Percentiles rank a stretch among this genome's conserved stretches.
Evolutionary conservation across 2,329 filamentous ascomycete species (phyloP).

Genomic region (Apiospora rasikravindrae): DNA sequence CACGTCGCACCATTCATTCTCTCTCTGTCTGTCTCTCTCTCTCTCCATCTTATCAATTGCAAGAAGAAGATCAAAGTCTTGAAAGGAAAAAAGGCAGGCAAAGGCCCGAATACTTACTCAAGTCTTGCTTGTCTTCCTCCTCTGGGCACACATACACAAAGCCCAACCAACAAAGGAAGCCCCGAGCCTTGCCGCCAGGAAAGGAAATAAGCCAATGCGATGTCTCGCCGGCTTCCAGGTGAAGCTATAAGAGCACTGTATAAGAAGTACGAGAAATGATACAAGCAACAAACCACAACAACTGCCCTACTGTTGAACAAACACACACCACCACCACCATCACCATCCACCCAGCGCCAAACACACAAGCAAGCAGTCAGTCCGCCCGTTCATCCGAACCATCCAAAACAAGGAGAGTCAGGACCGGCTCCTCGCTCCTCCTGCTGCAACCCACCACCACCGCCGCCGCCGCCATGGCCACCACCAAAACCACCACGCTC

Average conservation of each 20-base stretch:
- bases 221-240: slow-evolving; percentile 4
- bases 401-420: not conserved
- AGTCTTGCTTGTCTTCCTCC: not conserved
- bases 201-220: not conserved
- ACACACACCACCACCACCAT: not conserved
- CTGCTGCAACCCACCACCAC: not conserved
- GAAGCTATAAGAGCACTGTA: not conserved
- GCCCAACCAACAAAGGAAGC: slow-evolving; percentile 1
- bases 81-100: not conserved
- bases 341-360: not conserved
- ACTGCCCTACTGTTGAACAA: not conserved
- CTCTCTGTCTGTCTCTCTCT: too few relatives aligned
- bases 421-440: not conserved
- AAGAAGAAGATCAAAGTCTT: not conserved
- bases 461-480: not conserved
- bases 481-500: slow-evolving; percentile 2
- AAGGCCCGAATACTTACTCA: not conserved
- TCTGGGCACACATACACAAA: not conserved
- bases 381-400: not conserved
- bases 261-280: not conserved
- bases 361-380: not conserved
- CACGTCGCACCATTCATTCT: not conserved
- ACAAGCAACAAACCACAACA: not conserved
- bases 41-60: not conserved
- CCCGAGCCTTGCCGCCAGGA: not conserved